These are phyloP conservation scores for Neurospora pannonica DNA, from an alignment of 495 filamentous ascomycete genomes.

Conservation along the genomic window DNA sequence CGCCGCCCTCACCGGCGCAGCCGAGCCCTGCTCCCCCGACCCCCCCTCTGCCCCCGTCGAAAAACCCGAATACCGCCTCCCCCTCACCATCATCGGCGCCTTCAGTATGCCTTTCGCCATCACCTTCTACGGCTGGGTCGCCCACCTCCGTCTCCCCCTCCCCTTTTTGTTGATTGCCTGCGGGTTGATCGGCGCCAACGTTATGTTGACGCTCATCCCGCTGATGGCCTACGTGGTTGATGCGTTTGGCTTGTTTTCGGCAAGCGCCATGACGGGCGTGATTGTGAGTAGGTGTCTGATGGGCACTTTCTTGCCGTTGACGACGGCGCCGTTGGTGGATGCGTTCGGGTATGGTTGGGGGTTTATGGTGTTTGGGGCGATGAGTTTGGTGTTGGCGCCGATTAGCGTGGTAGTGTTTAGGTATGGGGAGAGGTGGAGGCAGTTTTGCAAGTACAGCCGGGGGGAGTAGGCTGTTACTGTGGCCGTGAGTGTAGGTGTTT, in stretches of 20 bases:
- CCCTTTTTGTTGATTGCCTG: conserved; percentile 31
- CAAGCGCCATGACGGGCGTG: conserved; percentile 46
- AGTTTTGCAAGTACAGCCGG: conserved; percentile 37
- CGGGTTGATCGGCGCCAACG: conserved; percentile 30
- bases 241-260: conserved; percentile 45
- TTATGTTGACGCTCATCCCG: conserved; percentile 38
- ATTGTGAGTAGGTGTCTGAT: conserved; percentile 46
- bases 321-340: conserved; percentile 32
- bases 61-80: conserved; percentile 40
- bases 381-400: conserved; percentile 33
- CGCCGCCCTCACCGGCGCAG: too few species aligned
- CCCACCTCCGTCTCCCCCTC: conserved; percentile 29
- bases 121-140: conserved; percentile 40
- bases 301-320: conserved; percentile 44
- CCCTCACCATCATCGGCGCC: conserved; percentile 35
- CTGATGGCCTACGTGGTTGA: conserved; percentile 48
- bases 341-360: conserved; percentile 42
- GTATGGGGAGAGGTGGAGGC: conserved; percentile 42
- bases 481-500: not conserved
- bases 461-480: not conserved
- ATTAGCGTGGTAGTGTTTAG: conserved; percentile 41
- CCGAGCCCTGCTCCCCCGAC: too few species aligned
- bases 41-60: not conserved
- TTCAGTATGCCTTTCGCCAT: conserved; percentile 34
- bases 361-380: conserved; percentile 31